Conservation (phyloP, 2,329 filamentous ascomycete genomes). For the Cladophialophora carrionii region DNA sequence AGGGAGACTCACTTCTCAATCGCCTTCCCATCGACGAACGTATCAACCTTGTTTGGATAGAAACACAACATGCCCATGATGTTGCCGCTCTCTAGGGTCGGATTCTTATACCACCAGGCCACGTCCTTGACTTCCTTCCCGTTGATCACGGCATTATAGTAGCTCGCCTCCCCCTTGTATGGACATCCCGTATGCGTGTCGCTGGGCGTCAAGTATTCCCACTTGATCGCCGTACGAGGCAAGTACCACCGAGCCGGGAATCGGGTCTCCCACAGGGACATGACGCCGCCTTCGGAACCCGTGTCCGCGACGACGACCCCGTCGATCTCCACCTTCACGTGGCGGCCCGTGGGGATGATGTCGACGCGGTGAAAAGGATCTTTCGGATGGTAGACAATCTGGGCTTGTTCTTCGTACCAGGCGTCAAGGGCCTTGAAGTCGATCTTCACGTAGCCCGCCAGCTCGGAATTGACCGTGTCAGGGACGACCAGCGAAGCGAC, state of each 20-base stretch:
- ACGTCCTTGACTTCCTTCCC: constrained; percentile 38
- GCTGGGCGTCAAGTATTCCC: constrained; percentile 33
- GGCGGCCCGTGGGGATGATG: constrained; percentile 35
- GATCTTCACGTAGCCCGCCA: constrained; percentile 38
- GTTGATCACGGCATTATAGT: constrained; percentile 37
- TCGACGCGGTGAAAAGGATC: constrained; percentile 39
- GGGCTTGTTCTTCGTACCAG: constrained; percentile 37
- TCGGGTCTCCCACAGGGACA: constrained; percentile 38
- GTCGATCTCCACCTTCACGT: constrained; percentile 35
- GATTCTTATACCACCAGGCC: constrained; percentile 38
- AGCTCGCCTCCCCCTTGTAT: constrained; percentile 39
- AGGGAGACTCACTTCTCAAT: constrained; percentile 34
- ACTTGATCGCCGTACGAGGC: constrained; percentile 37
- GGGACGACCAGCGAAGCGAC: constrained; percentile 32
- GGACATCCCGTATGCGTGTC: constrained; percentile 38
- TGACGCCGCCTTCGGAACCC: constrained; percentile 34
- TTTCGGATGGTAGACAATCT: constrained; percentile 37
- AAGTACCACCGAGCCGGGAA: constrained; percentile 38
- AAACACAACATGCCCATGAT: constrained; percentile 38
- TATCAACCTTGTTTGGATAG: constrained; percentile 39
- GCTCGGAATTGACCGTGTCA: constrained; percentile 31
- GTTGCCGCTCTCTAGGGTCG: constrained; percentile 31
- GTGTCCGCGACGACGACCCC: constrained; percentile 37
- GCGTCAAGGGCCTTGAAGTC: constrained; percentile 38
- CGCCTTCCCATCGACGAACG: constrained; percentile 35